Conservation (phyloP, 2,329 filamentous ascomycete genomes). For the Neophaeococcomyces mojaviensis region DNA sequence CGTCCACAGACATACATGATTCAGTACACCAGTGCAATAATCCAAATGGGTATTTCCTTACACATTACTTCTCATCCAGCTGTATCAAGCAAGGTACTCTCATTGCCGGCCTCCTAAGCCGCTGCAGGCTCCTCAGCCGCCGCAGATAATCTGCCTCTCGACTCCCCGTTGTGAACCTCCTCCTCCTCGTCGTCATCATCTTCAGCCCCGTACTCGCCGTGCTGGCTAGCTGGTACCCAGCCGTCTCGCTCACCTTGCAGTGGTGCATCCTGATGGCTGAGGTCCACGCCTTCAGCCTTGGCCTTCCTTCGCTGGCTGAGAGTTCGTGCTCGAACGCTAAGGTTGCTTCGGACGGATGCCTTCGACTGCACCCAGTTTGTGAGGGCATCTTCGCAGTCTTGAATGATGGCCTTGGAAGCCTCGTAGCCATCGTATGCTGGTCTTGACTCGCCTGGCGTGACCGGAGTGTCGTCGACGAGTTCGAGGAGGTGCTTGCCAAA, state of each 20-base stretch:
- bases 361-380: constrained; percentile 95
- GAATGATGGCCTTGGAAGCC: constrained; percentile 95
- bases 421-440: constrained; percentile 97
- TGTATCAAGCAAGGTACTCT: too few species aligned
- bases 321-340: constrained; percentile 79
- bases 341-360: constrained; percentile 76
- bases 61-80: constrained; percentile 2
- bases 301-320: constrained; percentile 75
- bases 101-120: neutral
- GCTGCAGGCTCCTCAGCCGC: neutral
- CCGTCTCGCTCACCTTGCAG: constrained; percentile 68
- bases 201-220: constrained; percentile 36
- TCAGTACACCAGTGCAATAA: too few species aligned
- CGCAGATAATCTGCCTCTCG: constrained; percentile 3
- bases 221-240: constrained; percentile 69
- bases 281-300: constrained; percentile 56
- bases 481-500: constrained; percentile 98
- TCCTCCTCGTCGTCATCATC: constrained; percentile 38
- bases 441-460: constrained; percentile 93
- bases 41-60: too few species aligned
- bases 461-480: constrained; percentile 90
- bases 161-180: constrained; percentile 16
- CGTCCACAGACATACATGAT: too few species aligned
- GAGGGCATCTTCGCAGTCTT: constrained; percentile 94
- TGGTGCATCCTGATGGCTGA: constrained; percentile 73